phyloP scores from a whole-genome alignment of 164 flowering plant genomes.

The Magnolia sinica region DNA sequence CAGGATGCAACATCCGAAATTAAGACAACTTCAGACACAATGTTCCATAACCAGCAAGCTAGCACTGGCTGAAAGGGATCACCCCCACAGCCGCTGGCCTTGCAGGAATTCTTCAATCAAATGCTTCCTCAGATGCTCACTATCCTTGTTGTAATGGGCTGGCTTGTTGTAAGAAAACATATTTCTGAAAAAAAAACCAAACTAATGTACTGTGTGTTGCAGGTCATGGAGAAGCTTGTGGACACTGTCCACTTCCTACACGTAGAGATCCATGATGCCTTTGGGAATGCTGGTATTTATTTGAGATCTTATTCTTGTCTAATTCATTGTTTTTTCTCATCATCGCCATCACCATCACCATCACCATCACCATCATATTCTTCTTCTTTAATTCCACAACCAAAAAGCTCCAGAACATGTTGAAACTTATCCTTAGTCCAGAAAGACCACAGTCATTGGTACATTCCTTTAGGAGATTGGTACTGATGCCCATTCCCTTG shows the following conservation, averaged over 20 bases:
- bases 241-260: slow-evolving; percentile 81
- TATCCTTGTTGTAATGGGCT: not conserved
- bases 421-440: too few relatives aligned
- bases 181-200: not conserved
- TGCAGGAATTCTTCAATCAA: not conserved
- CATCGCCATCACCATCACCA: not conserved
- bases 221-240: slow-evolving; percentile 97
- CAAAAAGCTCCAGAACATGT: not conserved
- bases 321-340: not conserved
- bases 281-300: slow-evolving; percentile 66
- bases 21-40: not conserved
- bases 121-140: not conserved
- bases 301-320: not conserved
- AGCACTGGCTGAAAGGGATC: not conserved
- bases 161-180: not conserved
- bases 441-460: too few relatives aligned
- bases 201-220: slow-evolving; percentile 8
- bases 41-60: not conserved
- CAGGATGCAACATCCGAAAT: not conserved
- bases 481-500: too few relatives aligned
- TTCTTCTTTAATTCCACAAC: not conserved
- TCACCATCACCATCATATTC: not conserved
- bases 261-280: slow-evolving; percentile 76
- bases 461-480: too few relatives aligned
- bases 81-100: not conserved